Conservation (phyloP, 345 rosid species). For the Iberis pinnata region DNA sequence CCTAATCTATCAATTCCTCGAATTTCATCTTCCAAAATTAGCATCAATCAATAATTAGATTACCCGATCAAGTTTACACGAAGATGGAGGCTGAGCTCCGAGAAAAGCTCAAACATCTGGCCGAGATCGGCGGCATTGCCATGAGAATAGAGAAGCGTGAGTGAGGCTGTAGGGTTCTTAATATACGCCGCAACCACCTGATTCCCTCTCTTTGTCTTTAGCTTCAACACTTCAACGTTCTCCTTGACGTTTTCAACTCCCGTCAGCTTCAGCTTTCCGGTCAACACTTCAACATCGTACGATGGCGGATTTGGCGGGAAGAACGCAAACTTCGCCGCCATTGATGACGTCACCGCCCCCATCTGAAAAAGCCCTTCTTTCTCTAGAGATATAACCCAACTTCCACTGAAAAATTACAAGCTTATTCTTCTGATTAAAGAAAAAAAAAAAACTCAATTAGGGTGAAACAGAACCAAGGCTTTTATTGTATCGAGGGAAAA, state of each 20-base stretch:
- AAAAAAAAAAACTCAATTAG: too few species aligned
- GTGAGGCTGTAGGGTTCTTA: slow-evolving; percentile 80
- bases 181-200: slow-evolving; percentile 81
- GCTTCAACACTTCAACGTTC: slow-evolving; percentile 75
- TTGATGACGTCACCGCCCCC: slow-evolving; percentile 95
- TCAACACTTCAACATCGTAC: too few species aligned
- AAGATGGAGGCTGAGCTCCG: slow-evolving; percentile 83
- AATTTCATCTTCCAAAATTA: background rate
- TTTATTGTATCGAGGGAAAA: too few species aligned
- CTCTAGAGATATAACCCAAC: too few species aligned
- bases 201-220: slow-evolving; percentile 67
- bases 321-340: slow-evolving; percentile 98
- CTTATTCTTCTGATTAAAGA: too few species aligned
- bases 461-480: too few species aligned
- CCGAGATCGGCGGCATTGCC: slow-evolving; percentile 99
- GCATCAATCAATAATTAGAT: too few species aligned
- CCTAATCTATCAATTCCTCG: too few species aligned
- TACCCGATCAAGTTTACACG: slow-evolving; percentile 97
- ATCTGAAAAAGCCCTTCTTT: too few species aligned
- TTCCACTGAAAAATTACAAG: too few species aligned
- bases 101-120: slow-evolving; percentile 98
- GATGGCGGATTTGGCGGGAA: slow-evolving; percentile 95
- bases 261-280: slow-evolving; percentile 66
- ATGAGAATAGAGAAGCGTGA: slow-evolving; percentile 89
- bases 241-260: slow-evolving; percentile 80